Percentiles rank a stretch among this genome's conserved stretches.
Conservation (phyloP, 139 green algal species). For the Haematococcus lacustris region DNA sequence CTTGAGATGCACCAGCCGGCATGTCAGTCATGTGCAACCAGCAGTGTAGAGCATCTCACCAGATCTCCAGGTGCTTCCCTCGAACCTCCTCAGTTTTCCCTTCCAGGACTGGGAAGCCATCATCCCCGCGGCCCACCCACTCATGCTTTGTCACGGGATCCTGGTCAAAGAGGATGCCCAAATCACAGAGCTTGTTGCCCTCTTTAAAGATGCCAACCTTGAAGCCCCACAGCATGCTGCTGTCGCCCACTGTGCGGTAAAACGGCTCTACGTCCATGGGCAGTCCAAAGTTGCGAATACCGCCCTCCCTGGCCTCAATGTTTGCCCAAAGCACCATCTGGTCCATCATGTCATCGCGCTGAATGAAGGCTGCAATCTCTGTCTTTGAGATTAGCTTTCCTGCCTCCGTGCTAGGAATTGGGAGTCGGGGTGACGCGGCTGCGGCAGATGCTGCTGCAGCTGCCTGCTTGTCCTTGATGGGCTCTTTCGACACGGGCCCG, state of each 20-base stretch:
- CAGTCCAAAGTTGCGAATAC: slow-evolving; percentile 62
- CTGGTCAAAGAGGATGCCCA: slow-evolving; percentile 66
- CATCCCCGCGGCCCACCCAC: slow-evolving; percentile 62
- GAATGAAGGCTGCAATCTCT: slow-evolving; percentile 79
- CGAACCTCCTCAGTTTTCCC: slow-evolving; percentile 53
- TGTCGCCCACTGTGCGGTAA: slow-evolving; percentile 8
- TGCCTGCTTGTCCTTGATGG: neutral
- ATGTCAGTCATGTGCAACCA: neutral
- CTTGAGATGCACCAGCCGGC: neutral
- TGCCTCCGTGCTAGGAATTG: neutral
- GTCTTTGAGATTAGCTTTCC: slow-evolving; percentile 61
- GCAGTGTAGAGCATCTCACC: slow-evolving; percentile 13
- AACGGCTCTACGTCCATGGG: slow-evolving; percentile 47
- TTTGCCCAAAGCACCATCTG: slow-evolving; percentile 66
- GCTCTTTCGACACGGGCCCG: neutral
- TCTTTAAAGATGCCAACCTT: slow-evolving; percentile 63
- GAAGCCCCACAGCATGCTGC: slow-evolving; percentile 49
- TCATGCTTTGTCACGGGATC: slow-evolving; percentile 55
- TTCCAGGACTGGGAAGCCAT: slow-evolving; percentile 69
- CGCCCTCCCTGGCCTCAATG: slow-evolving; percentile 58
- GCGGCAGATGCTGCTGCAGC: no score
- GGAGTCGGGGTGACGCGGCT: no score
- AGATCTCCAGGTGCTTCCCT: slow-evolving; percentile 76
- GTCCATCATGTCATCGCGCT: slow-evolving; percentile 71
- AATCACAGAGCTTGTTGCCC: slow-evolving; percentile 42